Conservation (phyloP, 177 flowering plant genomes). For the Vitis hybrid region DNA sequence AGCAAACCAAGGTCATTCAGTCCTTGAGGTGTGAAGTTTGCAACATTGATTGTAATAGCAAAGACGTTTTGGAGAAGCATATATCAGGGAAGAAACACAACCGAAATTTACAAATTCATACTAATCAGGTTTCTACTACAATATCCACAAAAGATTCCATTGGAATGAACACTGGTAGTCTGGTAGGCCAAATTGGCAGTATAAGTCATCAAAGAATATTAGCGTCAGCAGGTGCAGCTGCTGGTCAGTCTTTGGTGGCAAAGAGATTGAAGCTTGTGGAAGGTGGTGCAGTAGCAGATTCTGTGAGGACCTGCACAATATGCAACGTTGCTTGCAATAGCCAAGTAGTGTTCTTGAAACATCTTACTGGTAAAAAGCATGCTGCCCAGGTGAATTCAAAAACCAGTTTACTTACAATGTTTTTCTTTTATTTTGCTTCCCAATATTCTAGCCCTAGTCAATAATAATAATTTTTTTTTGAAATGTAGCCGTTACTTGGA, state of each 20-base stretch:
- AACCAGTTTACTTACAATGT: not conserved
- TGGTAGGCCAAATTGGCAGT: not conserved
- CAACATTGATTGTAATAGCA: slow-evolving; percentile 27
- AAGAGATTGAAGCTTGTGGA: slow-evolving; percentile 19
- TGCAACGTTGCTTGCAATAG: slow-evolving; percentile 34
- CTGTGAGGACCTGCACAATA: slow-evolving; percentile 18
- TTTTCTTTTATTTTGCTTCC: not conserved
- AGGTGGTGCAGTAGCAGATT: slow-evolving; percentile 13
- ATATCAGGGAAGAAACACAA: slow-evolving; percentile 24
- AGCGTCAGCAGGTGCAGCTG: slow-evolving; percentile 3
- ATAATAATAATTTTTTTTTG: not conserved
- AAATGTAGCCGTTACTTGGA: not conserved
- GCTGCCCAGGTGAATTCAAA: slow-evolving; percentile 17
- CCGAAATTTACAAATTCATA: slow-evolving; percentile 12
- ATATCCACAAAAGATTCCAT: not conserved
- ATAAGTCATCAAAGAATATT: not conserved
- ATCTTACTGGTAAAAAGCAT: slow-evolving; percentile 30
- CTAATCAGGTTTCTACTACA: not conserved
- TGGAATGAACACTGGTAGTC: not conserved
- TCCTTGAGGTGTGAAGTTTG: slow-evolving; percentile 28
- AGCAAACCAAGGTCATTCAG: slow-evolving; percentile 11
- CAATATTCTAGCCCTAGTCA: not conserved
- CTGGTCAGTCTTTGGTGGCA: slow-evolving; percentile 12
- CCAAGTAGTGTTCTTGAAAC: slow-evolving; percentile 19
- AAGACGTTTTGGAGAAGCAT: slow-evolving; percentile 21